Percentiles rank a stretch among this genome's conserved stretches.
phyloP scores from a whole-genome alignment of 2,329 filamentous ascomycete genomes.

The Blastomyces silverae region DNA sequence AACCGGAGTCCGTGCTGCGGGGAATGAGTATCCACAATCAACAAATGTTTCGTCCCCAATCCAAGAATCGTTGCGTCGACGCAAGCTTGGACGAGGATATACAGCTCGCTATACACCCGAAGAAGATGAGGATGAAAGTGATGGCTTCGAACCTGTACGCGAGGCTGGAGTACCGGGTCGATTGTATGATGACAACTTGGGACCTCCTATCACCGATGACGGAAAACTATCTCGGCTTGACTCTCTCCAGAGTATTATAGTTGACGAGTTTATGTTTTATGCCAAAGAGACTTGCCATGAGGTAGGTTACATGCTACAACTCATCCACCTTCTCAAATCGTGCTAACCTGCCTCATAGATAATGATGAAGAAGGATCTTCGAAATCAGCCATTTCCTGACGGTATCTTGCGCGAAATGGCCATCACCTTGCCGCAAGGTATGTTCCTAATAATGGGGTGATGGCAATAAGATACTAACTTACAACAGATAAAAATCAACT shows the following conservation, averaged over 20 bases:
- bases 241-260: conserved; percentile 39
- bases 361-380: conserved; percentile 39
- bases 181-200: conserved; percentile 30
- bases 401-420: conserved; percentile 45
- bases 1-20: conserved; percentile 33
- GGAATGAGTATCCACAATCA: conserved; percentile 50
- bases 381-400: conserved; percentile 44
- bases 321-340: background rate
- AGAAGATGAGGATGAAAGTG: conserved; percentile 37
- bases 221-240: conserved; percentile 39
- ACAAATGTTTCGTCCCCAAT: conserved; percentile 63
- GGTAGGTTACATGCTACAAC: conserved; percentile 27
- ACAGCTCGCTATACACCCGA: conserved; percentile 24
- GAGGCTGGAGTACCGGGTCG: conserved; percentile 30
- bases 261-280: conserved; percentile 44
- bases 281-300: conserved; percentile 41
- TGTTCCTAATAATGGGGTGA: conserved; percentile 13
- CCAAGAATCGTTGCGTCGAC: conserved; percentile 41
- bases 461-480: conserved; percentile 18
- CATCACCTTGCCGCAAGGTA: conserved; percentile 42
- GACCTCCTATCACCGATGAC: conserved; percentile 45
- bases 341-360: conserved; percentile 29
- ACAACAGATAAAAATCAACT: conserved; percentile 36
- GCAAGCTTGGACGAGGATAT: conserved; percentile 25
- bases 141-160: conserved; percentile 41